A percentile compares a stretch with the other conserved stretches of the same genome.
Conservation (phyloP, 2,329 filamentous ascomycete genomes). For the Alternaria consortialis region DNA sequence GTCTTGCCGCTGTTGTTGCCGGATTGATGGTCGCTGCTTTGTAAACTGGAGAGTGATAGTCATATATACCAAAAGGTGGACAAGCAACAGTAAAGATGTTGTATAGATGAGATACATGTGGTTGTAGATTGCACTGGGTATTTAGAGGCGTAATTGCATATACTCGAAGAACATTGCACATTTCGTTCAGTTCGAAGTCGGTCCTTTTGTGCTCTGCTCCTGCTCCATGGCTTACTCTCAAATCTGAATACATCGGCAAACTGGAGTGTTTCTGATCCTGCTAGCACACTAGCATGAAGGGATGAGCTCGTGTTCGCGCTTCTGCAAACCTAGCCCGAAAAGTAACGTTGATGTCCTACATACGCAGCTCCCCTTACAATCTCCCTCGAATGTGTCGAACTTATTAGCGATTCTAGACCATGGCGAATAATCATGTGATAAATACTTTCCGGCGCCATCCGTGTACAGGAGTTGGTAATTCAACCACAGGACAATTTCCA, state of each 20-base stretch:
- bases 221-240: not conserved
- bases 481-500: not conserved
- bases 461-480: not conserved
- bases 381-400: not conserved
- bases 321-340: not conserved
- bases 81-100: not conserved
- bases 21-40: slow-evolving; percentile 37
- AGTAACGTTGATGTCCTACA: not conserved
- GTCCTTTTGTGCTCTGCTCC: not conserved
- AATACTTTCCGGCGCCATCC: not conserved
- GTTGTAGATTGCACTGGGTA: not conserved
- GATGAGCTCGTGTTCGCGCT: not conserved
- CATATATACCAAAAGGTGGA: not conserved
- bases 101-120: not conserved
- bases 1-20: slow-evolving; percentile 35
- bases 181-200: not conserved
- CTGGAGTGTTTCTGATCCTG: not conserved
- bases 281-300: not conserved
- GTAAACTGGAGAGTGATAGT: slow-evolving; percentile 22
- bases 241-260: not conserved
- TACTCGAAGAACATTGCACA: not conserved
- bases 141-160: slow-evolving; percentile 2
- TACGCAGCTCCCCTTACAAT: not conserved
- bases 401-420: not conserved
- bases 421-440: not conserved